A percentile compares a stretch with the other conserved stretches of the same genome.
phyloP scores from a whole-genome alignment of 1,139 yeast genomes.

The Saccharomyces hybrid region DNA sequence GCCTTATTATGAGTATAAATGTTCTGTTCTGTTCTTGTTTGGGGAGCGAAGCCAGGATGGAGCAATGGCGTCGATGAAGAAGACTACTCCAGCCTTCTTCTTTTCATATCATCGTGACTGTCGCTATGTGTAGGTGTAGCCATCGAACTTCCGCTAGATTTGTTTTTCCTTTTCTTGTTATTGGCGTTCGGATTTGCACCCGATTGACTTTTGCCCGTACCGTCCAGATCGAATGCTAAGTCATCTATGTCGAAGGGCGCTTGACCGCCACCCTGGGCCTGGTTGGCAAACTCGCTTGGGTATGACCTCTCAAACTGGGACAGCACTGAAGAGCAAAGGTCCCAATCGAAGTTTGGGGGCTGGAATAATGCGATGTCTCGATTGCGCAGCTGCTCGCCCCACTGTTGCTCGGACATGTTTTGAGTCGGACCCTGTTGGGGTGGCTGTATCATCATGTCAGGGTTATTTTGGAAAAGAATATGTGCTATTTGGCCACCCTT shows the following conservation, averaged over 20 bases:
- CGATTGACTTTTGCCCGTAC: slow-evolving; percentile 20
- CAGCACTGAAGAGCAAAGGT: slow-evolving; percentile 25
- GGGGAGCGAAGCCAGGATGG: neutral
- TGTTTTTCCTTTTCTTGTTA: slow-evolving; percentile 26
- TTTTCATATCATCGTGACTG: slow-evolving; percentile 25
- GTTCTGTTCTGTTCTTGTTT: neutral
- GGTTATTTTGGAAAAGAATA: slow-evolving; percentile 29
- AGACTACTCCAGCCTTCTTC: slow-evolving; percentile 27
- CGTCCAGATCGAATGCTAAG: slow-evolving; percentile 32
- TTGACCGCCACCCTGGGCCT: slow-evolving; percentile 11
- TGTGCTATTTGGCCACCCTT: slow-evolving; percentile 32
- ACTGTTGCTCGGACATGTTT: slow-evolving; percentile 10
- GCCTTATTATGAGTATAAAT: neutral
- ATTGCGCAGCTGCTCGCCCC: slow-evolving; percentile 19
- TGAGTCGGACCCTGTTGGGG: neutral
- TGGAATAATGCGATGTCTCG: slow-evolving; percentile 25
- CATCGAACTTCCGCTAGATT: slow-evolving; percentile 30
- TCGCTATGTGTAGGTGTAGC: slow-evolving; percentile 30
- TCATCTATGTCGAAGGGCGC: slow-evolving; percentile 27
- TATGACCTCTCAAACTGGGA: slow-evolving; percentile 30
- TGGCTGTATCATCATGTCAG: slow-evolving; percentile 24
- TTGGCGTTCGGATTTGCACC: slow-evolving; percentile 6
- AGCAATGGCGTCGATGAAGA: neutral
- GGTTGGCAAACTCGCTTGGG: slow-evolving; percentile 30
- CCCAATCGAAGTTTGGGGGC: slow-evolving; percentile 27